A percentile compares a stretch with the other conserved stretches of the same genome.
Evolutionary conservation across 2,329 filamentous ascomycete species (phyloP).

Genomic region (Monosporascus ibericus): DNA sequence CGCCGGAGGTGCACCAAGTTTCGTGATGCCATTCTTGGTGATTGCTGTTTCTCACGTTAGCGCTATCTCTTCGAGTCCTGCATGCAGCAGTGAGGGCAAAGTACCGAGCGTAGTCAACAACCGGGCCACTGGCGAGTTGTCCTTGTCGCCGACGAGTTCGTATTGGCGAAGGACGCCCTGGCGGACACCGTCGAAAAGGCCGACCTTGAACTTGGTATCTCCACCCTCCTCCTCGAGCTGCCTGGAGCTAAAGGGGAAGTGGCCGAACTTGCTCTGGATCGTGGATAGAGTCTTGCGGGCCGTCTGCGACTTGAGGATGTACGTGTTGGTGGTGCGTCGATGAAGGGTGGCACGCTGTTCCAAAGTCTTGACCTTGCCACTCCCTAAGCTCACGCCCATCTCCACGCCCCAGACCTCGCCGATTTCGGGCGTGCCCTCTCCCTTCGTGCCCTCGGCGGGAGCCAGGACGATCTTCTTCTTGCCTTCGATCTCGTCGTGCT

Average conservation of each 20-base stretch:
- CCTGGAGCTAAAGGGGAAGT: conserved; percentile 94
- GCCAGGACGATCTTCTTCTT: conserved; percentile 96
- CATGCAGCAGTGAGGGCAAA: conserved; percentile 29
- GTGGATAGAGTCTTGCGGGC: conserved; percentile 90
- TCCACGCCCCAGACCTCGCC: conserved; percentile 98
- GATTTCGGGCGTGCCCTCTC: conserved; percentile 81
- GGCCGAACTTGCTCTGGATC: conserved; percentile 94
- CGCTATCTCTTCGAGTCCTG: conserved; percentile 1
- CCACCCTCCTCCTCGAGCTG: conserved; percentile 95
- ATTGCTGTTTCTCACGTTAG: conserved; percentile 57
- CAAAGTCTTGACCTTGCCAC: conserved; percentile 90
- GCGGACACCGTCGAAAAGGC: conserved; percentile 93
- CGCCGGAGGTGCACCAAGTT: conserved; percentile 69
- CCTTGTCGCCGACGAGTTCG: conserved; percentile 92
- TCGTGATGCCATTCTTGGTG: conserved; percentile 93
- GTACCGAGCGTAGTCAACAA: conserved; percentile 89
- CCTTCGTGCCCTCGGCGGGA: conserved; percentile 79
- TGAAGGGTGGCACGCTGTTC: conserved; percentile 86
- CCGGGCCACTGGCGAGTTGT: conserved; percentile 75
- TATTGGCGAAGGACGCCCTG: conserved; percentile 91
- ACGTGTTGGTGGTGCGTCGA: conserved; percentile 86
- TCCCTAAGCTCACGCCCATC: conserved; percentile 83
- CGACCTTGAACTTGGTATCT: conserved; percentile 66
- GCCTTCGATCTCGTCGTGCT: conserved; percentile 94
- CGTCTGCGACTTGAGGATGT: conserved; percentile 87